Percentiles rank a stretch among this genome's conserved stretches.
Evolutionary conservation across 1,139 yeast genomes (phyloP).

Genomic region (Taphrina betulina): DNA sequence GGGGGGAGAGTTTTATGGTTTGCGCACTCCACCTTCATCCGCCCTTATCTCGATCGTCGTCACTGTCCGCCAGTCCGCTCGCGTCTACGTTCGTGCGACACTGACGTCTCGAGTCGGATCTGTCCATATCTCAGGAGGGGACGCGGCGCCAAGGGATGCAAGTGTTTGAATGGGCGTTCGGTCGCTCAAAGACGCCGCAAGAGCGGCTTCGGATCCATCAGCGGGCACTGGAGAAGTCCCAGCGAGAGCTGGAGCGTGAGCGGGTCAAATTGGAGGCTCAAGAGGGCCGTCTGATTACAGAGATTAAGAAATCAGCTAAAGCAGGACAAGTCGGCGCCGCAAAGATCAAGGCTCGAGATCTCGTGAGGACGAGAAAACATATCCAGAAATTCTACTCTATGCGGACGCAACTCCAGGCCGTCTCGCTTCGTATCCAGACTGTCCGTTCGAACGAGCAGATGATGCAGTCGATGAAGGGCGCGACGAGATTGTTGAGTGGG

Average conservation of each 20-base stretch:
- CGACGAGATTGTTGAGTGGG: conserved; percentile 74
- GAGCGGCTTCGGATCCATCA: conserved; percentile 87
- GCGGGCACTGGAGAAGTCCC: conserved; percentile 89
- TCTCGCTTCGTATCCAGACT: conserved; percentile 78
- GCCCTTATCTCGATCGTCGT: no score
- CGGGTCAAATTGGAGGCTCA: conserved; percentile 80
- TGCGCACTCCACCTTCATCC: no score
- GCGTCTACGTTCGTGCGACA: no score
- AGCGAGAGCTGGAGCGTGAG: conserved; percentile 87
- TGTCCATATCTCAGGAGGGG: no score
- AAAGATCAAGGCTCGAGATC: conserved; percentile 91
- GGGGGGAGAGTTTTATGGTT: no score
- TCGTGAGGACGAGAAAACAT: conserved; percentile 73
- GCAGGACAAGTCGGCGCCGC: conserved; percentile 85
- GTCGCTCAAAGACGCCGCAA: conserved; percentile 89
- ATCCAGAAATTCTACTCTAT: conserved; percentile 85
- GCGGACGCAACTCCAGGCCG: conserved; percentile 95
- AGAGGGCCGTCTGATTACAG: conserved; percentile 80
- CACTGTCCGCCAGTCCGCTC: no score
- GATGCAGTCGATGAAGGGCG: conserved; percentile 93
- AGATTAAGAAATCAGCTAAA: conserved; percentile 87
- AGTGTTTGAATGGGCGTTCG: conserved; percentile 91
- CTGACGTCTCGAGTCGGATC: no score
- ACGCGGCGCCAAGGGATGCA: conserved; percentile 53
- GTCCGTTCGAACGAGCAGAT: conserved; percentile 92